Evolutionary conservation across 1,139 yeast genomes (phyloP).

Genomic region (Hyphopichia pseudoburtonii): DNA sequence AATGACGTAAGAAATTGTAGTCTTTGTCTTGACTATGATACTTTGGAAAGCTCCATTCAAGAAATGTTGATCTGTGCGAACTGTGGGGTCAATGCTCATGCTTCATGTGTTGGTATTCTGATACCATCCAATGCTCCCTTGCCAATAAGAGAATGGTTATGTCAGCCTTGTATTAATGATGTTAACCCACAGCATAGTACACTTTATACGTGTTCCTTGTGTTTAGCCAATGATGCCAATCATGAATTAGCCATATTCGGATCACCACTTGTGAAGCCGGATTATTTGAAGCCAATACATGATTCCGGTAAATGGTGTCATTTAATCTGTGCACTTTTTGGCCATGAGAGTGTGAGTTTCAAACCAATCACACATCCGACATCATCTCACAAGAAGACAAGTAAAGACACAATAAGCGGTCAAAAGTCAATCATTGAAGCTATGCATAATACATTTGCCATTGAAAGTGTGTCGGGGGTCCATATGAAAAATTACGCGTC

Average conservation of each 20-base stretch:
- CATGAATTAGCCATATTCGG: conserved; percentile 47
- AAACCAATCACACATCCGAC: conserved; percentile 4
- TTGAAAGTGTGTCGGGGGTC: conserved; percentile 31
- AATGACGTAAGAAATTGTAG: conserved; percentile 45
- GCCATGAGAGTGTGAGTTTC: conserved; percentile 22
- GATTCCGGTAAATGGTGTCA: conserved; percentile 79
- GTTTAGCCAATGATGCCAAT: conserved; percentile 55
- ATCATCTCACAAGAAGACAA: conserved; percentile 4
- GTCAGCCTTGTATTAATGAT: conserved; percentile 81
- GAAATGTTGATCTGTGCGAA: conserved; percentile 57
- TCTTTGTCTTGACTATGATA: conserved; percentile 52
- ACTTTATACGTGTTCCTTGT: conserved; percentile 64
- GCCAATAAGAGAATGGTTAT: conserved; percentile 60
- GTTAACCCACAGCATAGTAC: conserved; percentile 59
- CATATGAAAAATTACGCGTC: conserved; percentile 23
- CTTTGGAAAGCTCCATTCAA: conserved; percentile 10
- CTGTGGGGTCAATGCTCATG: conserved; percentile 76
- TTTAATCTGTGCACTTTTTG: conserved; percentile 68
- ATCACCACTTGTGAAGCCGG: conserved; percentile 46
- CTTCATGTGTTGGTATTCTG: conserved; percentile 63
- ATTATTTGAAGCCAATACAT: conserved; percentile 69
- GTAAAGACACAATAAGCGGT: conserved; percentile 8
- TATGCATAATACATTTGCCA: conserved; percentile 18
- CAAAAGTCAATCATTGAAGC: conserved; percentile 17
- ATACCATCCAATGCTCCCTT: conserved; percentile 20